phyloP scores from a whole-genome alignment of 306 rosid genomes.

The Cyamopsis tetragonoloba region DNA sequence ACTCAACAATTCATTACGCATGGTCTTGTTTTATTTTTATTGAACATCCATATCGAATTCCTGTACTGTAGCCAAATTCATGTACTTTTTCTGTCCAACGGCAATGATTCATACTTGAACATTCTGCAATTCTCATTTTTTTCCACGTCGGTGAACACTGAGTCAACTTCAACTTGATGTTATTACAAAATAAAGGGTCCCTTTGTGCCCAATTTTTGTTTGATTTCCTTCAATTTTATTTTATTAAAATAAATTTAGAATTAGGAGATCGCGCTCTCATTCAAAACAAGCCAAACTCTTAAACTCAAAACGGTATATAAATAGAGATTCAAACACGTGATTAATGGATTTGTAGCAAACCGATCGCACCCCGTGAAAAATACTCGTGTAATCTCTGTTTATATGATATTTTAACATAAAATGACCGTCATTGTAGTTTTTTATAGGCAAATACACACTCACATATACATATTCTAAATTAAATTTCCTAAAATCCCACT shows the following conservation, averaged over 20 bases:
- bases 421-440: not conserved
- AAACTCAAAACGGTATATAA: too few species aligned
- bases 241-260: too few species aligned
- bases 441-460: too few species aligned
- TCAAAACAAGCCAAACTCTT: too few species aligned
- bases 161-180: too few species aligned
- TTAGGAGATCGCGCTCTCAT: too few species aligned
- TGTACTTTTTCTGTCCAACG: not conserved
- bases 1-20: too few species aligned
- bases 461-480: too few species aligned
- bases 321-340: too few species aligned
- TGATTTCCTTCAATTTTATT: not conserved
- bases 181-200: too few species aligned
- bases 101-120: not conserved
- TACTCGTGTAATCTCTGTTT: not conserved
- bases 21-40: not conserved
- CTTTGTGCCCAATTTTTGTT: not conserved
- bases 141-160: conserved; percentile 5
- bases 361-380: not conserved
- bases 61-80: not conserved
- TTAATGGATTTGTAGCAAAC: not conserved
- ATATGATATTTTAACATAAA: not conserved
- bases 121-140: conserved; percentile 3
- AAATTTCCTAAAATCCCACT: too few species aligned
- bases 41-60: not conserved